A percentile compares a stretch with the other conserved stretches of the same genome.
phyloP scores from a whole-genome alignment of 495 filamentous ascomycete species.

The Poronia punctata region DNA sequence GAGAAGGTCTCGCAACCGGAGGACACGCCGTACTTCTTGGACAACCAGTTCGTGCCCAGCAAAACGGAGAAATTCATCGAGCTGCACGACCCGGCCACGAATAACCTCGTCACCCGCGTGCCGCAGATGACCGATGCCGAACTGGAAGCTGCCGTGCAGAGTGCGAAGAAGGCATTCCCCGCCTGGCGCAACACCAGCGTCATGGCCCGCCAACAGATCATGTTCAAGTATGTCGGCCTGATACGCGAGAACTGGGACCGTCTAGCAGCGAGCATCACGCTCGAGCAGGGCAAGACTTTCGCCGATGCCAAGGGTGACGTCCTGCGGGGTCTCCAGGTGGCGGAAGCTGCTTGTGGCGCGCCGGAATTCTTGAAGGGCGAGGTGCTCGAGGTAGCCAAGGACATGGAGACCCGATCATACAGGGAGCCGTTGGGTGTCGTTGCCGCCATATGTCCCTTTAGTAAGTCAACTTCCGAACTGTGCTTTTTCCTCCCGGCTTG shows the following conservation, averaged over 20 bases:
- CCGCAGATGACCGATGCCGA: conserved; percentile 91
- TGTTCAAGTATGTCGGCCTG: conserved; percentile 90
- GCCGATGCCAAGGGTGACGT: conserved; percentile 94
- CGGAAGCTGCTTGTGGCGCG: conserved; percentile 91
- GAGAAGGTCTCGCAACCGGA: conserved; percentile 63
- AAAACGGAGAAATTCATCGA: conserved; percentile 79
- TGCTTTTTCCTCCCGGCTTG: background rate
- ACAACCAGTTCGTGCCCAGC: conserved; percentile 83
- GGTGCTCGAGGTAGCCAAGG: conserved; percentile 92
- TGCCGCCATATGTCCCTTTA: conserved; percentile 97
- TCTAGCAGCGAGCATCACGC: conserved; percentile 87
- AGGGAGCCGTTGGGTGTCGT: conserved; percentile 90
- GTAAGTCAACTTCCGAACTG: conserved; percentile 49
- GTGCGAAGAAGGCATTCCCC: conserved; percentile 85
- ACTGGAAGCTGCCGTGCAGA: conserved; percentile 77
- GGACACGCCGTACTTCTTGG: conserved; percentile 84
- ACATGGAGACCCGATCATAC: conserved; percentile 97
- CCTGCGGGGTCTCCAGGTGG: conserved; percentile 89
- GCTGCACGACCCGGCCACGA: conserved; percentile 90
- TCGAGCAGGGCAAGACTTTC: conserved; percentile 98
- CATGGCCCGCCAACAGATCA: conserved; percentile 83
- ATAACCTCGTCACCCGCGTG: conserved; percentile 96
- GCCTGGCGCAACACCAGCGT: conserved; percentile 79
- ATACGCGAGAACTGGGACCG: conserved; percentile 96
- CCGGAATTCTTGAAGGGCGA: conserved; percentile 91